phyloP scores from a whole-genome alignment of 2,329 filamentous ascomycete genomes.

The Ophiocordyceps unilateralis region DNA sequence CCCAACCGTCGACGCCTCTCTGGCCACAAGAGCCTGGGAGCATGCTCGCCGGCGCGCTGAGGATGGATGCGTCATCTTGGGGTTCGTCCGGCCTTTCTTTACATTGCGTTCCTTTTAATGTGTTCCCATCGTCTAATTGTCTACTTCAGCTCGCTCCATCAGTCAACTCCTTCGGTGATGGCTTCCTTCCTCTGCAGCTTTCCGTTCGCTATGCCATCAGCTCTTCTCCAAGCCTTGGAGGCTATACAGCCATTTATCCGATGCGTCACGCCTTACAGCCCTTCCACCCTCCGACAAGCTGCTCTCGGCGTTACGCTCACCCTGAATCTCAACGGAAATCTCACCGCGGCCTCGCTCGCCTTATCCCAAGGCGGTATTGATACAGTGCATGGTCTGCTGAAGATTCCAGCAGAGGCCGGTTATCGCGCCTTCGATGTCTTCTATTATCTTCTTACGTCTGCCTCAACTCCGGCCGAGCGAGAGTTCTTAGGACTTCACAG shows the following conservation, averaged over 20 bases:
- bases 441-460: slow-evolving; percentile 88
- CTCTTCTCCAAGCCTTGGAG: slow-evolving; percentile 62
- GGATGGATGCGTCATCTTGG: slow-evolving; percentile 81
- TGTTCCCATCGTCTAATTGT: background rate
- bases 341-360: slow-evolving; percentile 59
- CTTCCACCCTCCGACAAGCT: slow-evolving; percentile 64
- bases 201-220: slow-evolving; percentile 60
- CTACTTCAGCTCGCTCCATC: slow-evolving; percentile 58
- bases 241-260: slow-evolving; percentile 74
- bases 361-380: slow-evolving; percentile 81
- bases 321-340: slow-evolving; percentile 61
- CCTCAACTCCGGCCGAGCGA: slow-evolving; percentile 72
- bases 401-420: slow-evolving; percentile 62
- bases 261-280: slow-evolving; percentile 77
- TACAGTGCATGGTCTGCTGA: slow-evolving; percentile 60
- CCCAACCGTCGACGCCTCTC: slow-evolving; percentile 57
- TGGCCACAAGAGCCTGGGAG: slow-evolving; percentile 82
- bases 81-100: slow-evolving; percentile 34
- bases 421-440: slow-evolving; percentile 95
- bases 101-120: too few species aligned
- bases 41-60: slow-evolving; percentile 88
- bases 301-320: slow-evolving; percentile 69
- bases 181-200: slow-evolving; percentile 66
- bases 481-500: slow-evolving; percentile 73
- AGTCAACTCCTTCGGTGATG: slow-evolving; percentile 72